Percentiles rank a stretch among this genome's conserved stretches.
Conservation (phyloP, 352 stramenopile species). For the Globisporangium perplexum region DNA sequence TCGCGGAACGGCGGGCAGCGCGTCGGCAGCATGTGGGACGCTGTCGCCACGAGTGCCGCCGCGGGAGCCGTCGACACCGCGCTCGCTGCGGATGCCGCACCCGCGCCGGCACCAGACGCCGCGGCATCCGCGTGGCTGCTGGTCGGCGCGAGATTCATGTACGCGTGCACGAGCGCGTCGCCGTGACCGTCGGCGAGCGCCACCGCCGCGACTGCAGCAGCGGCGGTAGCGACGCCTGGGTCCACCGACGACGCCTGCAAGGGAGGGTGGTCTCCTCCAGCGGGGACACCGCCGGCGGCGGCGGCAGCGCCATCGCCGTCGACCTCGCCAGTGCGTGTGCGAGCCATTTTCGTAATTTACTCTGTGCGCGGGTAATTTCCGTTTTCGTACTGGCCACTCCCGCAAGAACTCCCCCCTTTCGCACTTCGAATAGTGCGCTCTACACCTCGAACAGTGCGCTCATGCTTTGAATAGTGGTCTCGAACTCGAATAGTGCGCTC, state of each 20-base stretch:
- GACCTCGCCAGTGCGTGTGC: constrained; percentile 3
- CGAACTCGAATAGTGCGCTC: too few relatives aligned
- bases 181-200: constrained; percentile 1
- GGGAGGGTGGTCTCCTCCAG: neutral
- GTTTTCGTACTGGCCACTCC: constrained; percentile 5
- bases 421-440: too few relatives aligned
- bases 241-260: neutral
- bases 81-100: neutral
- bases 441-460: too few relatives aligned
- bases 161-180: constrained; percentile 15
- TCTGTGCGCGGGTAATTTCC: neutral
- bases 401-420: constrained; percentile 4
- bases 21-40: constrained; percentile 1
- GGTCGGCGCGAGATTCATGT: constrained; percentile 11
- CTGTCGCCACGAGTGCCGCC: neutral
- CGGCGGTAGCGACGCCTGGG: neutral
- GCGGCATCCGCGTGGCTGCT: neutral
- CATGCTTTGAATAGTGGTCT: too few relatives aligned
- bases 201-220: neutral
- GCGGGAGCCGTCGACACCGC: neutral
- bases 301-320: neutral
- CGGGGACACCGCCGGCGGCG: too few relatives aligned
- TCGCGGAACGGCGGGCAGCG: constrained; percentile 58
- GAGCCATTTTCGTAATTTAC: constrained; percentile 16
- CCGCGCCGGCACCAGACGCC: too few relatives aligned